Evolutionary conservation across 805 yeast species (phyloP).

Genomic region (Saccharomyces mikatae): DNA sequence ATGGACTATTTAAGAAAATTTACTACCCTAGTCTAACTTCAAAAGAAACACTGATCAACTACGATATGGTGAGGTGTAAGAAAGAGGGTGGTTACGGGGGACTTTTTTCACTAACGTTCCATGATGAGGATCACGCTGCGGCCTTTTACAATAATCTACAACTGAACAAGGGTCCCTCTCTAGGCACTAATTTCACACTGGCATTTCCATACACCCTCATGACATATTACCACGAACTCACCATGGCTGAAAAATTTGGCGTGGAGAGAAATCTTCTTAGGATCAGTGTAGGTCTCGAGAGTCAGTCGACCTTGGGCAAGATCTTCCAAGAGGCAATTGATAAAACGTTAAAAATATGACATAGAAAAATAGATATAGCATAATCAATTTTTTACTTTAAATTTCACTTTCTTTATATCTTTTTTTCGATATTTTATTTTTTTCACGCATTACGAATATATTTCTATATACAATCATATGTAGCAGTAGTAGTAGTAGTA

Average conservation of each 20-base stretch:
- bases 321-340: slow-evolving; percentile 47
- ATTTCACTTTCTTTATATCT: background rate
- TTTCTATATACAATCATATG: background rate
- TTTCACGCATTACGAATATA: slow-evolving; percentile 3
- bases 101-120: slow-evolving; percentile 62
- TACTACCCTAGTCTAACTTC: slow-evolving; percentile 55
- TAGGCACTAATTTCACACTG: slow-evolving; percentile 76
- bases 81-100: slow-evolving; percentile 81
- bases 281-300: slow-evolving; percentile 78
- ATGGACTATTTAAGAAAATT: slow-evolving; percentile 46
- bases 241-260: slow-evolving; percentile 73
- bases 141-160: slow-evolving; percentile 55
- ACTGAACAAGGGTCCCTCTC: slow-evolving; percentile 66
- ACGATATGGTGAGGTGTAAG: slow-evolving; percentile 54
- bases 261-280: slow-evolving; percentile 70
- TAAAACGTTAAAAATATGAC: slow-evolving; percentile 6
- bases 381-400: background rate
- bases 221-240: slow-evolving; percentile 78
- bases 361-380: background rate
- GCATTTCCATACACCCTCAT: slow-evolving; percentile 82
- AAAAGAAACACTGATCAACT: slow-evolving; percentile 46
- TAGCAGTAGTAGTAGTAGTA: background rate
- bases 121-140: slow-evolving; percentile 56
- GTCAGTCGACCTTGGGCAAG: slow-evolving; percentile 44
- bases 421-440: background rate